Evolutionary conservation across 257 asterid genomes (phyloP).

Genomic region (Fraxinus excelsior): DNA sequence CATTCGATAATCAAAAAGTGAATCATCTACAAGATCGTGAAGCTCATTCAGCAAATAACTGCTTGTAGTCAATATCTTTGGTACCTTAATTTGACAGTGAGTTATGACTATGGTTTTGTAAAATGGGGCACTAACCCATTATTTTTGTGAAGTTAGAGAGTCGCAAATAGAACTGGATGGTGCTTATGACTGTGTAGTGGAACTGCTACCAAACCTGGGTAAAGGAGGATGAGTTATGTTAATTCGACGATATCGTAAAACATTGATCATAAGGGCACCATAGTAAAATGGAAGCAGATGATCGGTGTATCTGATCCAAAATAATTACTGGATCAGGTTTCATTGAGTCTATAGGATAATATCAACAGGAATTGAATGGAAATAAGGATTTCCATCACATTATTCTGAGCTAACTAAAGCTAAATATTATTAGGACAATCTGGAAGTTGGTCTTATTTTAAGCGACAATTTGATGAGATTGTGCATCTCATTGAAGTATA

Average conservation of each 20-base stretch:
- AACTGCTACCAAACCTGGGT: background rate
- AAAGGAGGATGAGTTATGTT: background rate
- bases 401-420: background rate
- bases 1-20: background rate
- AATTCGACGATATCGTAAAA: background rate
- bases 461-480: background rate
- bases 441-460: constrained; percentile 2
- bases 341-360: background rate
- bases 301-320: background rate
- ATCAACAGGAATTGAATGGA: background rate
- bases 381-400: background rate
- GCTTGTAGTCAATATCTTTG: background rate
- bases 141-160: background rate
- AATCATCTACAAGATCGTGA: background rate
- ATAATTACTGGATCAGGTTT: background rate
- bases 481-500: background rate
- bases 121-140: background rate
- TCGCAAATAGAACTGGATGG: background rate
- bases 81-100: background rate
- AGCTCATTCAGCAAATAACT: background rate
- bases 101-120: background rate
- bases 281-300: background rate
- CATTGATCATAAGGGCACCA: background rate
- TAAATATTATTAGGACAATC: constrained; percentile 3
- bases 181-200: background rate